Evolutionary conservation across 768 basidiomycete genomes (phyloP).

Genomic region (Tricholoma furcatifolium): DNA sequence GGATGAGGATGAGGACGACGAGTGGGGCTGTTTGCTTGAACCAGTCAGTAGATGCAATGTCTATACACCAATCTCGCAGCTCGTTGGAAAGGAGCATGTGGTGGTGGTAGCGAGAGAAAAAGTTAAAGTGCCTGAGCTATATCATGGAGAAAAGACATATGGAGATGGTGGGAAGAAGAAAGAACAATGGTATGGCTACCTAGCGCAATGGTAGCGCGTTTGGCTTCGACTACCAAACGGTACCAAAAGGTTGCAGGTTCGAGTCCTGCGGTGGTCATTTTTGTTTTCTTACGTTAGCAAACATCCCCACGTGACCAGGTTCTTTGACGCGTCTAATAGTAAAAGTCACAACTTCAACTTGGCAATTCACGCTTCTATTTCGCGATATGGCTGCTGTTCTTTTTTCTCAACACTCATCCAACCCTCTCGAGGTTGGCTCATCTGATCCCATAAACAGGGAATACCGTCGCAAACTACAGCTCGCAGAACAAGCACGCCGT

Average conservation of each 20-base stretch:
- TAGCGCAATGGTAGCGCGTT: slow-evolving; percentile 96
- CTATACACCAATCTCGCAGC: slow-evolving; percentile 35
- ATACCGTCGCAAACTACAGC: slow-evolving; percentile 39
- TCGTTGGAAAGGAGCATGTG: slow-evolving; percentile 47
- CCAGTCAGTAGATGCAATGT: slow-evolving; percentile 36
- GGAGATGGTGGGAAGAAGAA: background rate
- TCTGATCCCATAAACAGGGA: slow-evolving; percentile 53
- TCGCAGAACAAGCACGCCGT: slow-evolving; percentile 26
- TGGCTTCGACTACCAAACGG: slow-evolving; percentile 80
- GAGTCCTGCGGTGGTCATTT: slow-evolving; percentile 88
- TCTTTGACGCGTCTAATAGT: slow-evolving; percentile 17
- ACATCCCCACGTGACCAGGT: slow-evolving; percentile 13
- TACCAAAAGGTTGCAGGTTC: slow-evolving; percentile 97
- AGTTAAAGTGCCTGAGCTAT: background rate
- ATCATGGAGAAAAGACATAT: background rate
- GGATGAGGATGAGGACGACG: slow-evolving; percentile 51
- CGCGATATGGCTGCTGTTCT: slow-evolving; percentile 34
- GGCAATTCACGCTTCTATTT: slow-evolving; percentile 1
- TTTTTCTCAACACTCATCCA: slow-evolving; percentile 72
- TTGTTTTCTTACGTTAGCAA: slow-evolving; percentile 26
- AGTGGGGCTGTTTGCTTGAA: slow-evolving; percentile 62
- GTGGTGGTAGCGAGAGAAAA: slow-evolving; percentile 22
- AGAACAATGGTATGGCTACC: slow-evolving; percentile 29
- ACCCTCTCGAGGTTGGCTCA: slow-evolving; percentile 67
- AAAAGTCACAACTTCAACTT: background rate